These are phyloP conservation scores for Phialemoniopsis sp. DNA, from an alignment of 2,329 filamentous ascomycete genomes.

Conservation along the genomic window DNA sequence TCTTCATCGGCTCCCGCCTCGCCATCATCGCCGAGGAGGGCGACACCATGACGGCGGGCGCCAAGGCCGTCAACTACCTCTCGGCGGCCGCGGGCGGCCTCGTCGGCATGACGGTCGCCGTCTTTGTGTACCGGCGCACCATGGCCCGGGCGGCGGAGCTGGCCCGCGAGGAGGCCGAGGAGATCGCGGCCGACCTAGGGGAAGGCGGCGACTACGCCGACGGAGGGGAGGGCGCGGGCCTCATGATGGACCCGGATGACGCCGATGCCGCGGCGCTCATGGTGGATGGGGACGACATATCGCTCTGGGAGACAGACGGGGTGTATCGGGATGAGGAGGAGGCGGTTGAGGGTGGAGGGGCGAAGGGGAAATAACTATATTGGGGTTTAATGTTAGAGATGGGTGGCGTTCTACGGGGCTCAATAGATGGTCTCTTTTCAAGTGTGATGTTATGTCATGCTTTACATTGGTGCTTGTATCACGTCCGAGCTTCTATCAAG, in stretches of 20 bases:
- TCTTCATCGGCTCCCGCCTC: constrained; percentile 85
- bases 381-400: too few relatives aligned
- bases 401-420: too few relatives aligned
- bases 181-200: constrained; percentile 10
- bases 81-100: constrained; percentile 70
- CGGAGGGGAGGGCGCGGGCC: constrained; percentile 22
- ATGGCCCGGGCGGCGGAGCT: constrained; percentile 60
- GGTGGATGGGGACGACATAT: constrained; percentile 57
- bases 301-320: constrained; percentile 41
- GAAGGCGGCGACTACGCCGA: constrained; percentile 32
- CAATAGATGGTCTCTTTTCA: too few relatives aligned
- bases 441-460: too few relatives aligned
- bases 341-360: constrained; percentile 15
- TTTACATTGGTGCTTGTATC: too few relatives aligned
- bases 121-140: constrained; percentile 75
- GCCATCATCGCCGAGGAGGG: constrained; percentile 78
- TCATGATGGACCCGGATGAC: constrained; percentile 27
- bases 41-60: constrained; percentile 74
- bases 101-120: constrained; percentile 73
- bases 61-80: constrained; percentile 79
- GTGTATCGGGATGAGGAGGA: constrained; percentile 16
- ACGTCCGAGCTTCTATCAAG: too few relatives aligned
- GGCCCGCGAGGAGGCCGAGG: constrained; percentile 37
- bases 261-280: constrained; percentile 47
- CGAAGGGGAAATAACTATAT: too few relatives aligned